Evolutionary conservation across 495 filamentous ascomycete genomes (phyloP).

Genomic region (Chaetomium cochliodes): DNA sequence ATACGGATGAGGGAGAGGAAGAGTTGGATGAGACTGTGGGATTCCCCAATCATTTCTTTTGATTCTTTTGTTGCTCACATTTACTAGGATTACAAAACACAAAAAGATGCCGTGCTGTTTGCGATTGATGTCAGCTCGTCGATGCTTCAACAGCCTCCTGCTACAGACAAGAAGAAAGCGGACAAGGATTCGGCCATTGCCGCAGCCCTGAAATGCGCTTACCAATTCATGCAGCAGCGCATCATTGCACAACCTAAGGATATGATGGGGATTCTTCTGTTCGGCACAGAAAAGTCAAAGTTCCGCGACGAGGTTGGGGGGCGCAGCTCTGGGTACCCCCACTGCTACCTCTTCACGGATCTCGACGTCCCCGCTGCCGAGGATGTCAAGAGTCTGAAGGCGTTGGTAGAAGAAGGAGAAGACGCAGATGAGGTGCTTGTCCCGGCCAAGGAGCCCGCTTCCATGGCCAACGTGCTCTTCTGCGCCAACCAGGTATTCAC

Average conservation of each 20-base stretch:
- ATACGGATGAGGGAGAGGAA: conserved; percentile 66
- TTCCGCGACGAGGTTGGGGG: conserved; percentile 67
- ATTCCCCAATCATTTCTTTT: not conserved
- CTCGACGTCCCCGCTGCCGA: conserved; percentile 82
- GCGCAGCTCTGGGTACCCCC: conserved; percentile 68
- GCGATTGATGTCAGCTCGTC: conserved; percentile 91
- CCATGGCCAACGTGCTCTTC: conserved; percentile 90
- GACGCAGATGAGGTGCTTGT: conserved; percentile 68
- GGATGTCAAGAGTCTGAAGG: conserved; percentile 78
- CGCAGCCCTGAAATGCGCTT: conserved; percentile 91
- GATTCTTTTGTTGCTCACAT: not conserved
- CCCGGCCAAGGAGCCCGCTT: conserved; percentile 65
- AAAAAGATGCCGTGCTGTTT: conserved; percentile 96
- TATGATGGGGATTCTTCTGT: conserved; percentile 97
- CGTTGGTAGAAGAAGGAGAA: conserved; percentile 67
- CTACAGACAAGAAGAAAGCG: conserved; percentile 66
- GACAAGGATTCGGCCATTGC: conserved; percentile 67
- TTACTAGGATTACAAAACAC: conserved; percentile 75
- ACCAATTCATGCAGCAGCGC: conserved; percentile 92
- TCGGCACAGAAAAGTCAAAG: conserved; percentile 83
- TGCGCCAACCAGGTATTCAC: conserved; percentile 97
- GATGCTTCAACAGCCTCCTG: conserved; percentile 72
- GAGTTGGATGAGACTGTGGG: conserved; percentile 71
- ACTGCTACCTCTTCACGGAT: conserved; percentile 90
- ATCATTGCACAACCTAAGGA: conserved; percentile 96